Percentiles rank a stretch among this genome's conserved stretches.
Conservation (phyloP, 2,329 filamentous ascomycete species). For the Aaosphaeria arxii region DNA sequence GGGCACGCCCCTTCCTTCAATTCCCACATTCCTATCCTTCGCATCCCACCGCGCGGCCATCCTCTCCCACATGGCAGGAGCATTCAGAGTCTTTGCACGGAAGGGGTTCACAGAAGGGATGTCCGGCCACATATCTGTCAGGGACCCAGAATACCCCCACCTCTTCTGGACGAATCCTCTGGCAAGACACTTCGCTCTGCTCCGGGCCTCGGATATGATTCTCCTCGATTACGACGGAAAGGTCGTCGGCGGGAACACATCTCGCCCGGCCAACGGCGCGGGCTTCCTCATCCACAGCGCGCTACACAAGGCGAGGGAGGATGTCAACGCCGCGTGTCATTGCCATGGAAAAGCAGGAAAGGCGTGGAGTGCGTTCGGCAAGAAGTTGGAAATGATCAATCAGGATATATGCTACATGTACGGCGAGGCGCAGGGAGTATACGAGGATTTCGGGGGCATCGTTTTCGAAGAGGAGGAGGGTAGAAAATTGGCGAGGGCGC, state of each 20-base stretch:
- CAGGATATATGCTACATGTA: slow-evolving; percentile 66
- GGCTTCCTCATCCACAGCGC: slow-evolving; percentile 70
- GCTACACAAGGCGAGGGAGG: slow-evolving; percentile 62
- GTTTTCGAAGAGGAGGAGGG: slow-evolving; percentile 65
- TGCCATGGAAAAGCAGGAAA: slow-evolving; percentile 65
- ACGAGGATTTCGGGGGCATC: slow-evolving; percentile 62
- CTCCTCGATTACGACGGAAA: slow-evolving; percentile 62
- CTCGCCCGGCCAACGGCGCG: slow-evolving; percentile 61
- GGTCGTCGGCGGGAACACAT: slow-evolving; percentile 61
- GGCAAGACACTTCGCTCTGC: slow-evolving; percentile 62
- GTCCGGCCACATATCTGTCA: slow-evolving; percentile 64
- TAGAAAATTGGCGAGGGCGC: slow-evolving; percentile 58
- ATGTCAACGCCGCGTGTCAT: slow-evolving; percentile 67
- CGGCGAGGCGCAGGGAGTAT: slow-evolving; percentile 61
- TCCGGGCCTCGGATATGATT: slow-evolving; percentile 66
- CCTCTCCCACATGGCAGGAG: slow-evolving; percentile 62
- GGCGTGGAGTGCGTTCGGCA: slow-evolving; percentile 65
- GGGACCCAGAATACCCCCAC: slow-evolving; percentile 61
- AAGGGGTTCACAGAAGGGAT: slow-evolving; percentile 67
- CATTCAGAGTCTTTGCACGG: slow-evolving; percentile 66
- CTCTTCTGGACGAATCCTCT: slow-evolving; percentile 70
- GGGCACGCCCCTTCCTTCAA: slow-evolving; percentile 48
- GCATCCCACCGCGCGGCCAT: slow-evolving; percentile 62
- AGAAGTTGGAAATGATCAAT: slow-evolving; percentile 67
- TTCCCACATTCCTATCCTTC: slow-evolving; percentile 55